phyloP scores from a whole-genome alignment of 176 grass and related monocot species.

The Typha latifolia region DNA sequence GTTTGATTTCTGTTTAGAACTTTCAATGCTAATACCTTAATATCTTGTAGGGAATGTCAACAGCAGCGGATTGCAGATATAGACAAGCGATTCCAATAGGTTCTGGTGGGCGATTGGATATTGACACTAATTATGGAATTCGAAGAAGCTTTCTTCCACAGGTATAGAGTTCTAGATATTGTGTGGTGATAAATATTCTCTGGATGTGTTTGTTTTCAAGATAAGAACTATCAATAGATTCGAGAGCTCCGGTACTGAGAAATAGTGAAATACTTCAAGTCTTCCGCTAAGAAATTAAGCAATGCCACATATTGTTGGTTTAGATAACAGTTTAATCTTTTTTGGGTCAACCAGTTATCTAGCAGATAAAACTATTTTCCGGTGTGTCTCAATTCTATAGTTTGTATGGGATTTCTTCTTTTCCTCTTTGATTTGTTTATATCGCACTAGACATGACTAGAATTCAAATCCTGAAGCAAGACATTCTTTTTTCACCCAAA shows the following conservation, averaged over 20 bases:
- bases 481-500: not conserved
- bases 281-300: too few relatives aligned
- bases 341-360: too few relatives aligned
- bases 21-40: not conserved
- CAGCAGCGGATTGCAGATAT: constrained; percentile 46
- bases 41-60: constrained; percentile 50
- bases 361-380: too few relatives aligned
- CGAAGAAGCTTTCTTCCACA: constrained; percentile 73
- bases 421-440: constrained; percentile 5
- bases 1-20: not conserved
- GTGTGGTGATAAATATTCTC: not conserved
- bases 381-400: too few relatives aligned
- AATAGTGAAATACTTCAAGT: too few relatives aligned
- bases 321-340: too few relatives aligned
- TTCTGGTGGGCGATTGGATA: constrained; percentile 52
- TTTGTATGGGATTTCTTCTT: too few relatives aligned
- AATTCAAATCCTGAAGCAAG: not conserved
- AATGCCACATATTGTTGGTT: too few relatives aligned
- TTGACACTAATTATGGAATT: constrained; percentile 47
- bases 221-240: too few relatives aligned
- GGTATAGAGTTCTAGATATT: constrained; percentile 20
- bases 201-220: not conserved
- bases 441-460: not conserved
- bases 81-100: constrained; percentile 67
- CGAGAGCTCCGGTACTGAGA: too few relatives aligned